Evolutionary conservation across 257 asterid species (phyloP).

Genomic region (Craterostigma plantagineum): DNA sequence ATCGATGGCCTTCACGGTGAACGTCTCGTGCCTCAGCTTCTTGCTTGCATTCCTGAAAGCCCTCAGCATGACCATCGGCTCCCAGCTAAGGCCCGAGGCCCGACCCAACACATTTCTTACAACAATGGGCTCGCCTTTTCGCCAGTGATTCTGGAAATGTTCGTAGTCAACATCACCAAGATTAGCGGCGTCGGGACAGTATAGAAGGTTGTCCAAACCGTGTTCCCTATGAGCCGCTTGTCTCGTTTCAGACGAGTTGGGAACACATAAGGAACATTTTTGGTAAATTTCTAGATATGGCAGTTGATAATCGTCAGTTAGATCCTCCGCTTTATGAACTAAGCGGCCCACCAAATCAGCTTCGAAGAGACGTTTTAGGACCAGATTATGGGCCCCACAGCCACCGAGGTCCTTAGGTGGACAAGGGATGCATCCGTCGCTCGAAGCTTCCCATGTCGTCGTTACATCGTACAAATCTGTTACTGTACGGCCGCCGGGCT

Average conservation of each 20-base stretch:
- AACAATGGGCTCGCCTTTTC: constrained; percentile 69
- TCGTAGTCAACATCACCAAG: constrained; percentile 20
- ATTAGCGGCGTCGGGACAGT: constrained; percentile 50
- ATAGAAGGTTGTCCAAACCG: constrained; percentile 38
- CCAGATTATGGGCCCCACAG: constrained; percentile 42
- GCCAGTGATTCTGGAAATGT: constrained; percentile 82
- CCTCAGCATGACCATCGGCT: constrained; percentile 77
- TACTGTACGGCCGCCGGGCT: constrained; percentile 21
- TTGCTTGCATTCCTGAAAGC: constrained; percentile 55
- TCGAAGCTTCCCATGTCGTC: constrained; percentile 26
- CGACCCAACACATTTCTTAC: constrained; percentile 30
- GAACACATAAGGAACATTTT: constrained; percentile 26
- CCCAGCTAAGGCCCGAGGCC: constrained; percentile 85
- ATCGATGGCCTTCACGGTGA: constrained; percentile 54
- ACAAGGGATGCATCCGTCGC: constrained; percentile 42
- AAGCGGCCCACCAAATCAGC: constrained; percentile 38
- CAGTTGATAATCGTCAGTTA: constrained; percentile 20
- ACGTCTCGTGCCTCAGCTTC: constrained; percentile 29
- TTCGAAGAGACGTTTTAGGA: constrained; percentile 30
- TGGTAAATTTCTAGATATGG: constrained; percentile 20
- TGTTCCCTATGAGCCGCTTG: constrained; percentile 38
- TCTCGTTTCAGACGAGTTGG: constrained; percentile 19
- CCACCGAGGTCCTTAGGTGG: constrained; percentile 64
- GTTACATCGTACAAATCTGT: constrained; percentile 9
- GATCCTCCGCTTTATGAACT: constrained; percentile 29